These are phyloP conservation scores for Alliaria petiolata DNA, from an alignment of 345 rosid genomes.

Conservation along the genomic window DNA sequence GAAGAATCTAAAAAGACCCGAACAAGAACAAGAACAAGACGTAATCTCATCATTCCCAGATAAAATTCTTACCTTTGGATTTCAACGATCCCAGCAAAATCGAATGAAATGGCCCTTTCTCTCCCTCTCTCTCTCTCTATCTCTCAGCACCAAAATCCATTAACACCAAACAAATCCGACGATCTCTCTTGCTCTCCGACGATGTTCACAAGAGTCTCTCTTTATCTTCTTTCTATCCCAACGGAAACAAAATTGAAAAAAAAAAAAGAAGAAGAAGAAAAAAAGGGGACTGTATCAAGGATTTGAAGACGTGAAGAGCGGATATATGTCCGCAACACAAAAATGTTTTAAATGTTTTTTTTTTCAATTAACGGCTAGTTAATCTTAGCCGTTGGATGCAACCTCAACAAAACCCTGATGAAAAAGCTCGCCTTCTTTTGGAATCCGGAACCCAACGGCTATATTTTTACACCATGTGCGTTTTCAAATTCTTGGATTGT, in stretches of 20 bases:
- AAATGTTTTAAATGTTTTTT: neutral
- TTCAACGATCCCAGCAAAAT: neutral
- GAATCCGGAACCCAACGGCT: constrained; percentile 42
- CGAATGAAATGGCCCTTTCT: too few relatives aligned
- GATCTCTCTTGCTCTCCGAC: constrained; percentile 6
- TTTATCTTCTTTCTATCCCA: constrained; percentile 4
- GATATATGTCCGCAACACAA: constrained; percentile 53
- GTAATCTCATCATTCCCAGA: constrained; percentile 22
- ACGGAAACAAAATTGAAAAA: neutral
- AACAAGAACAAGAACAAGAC: constrained; percentile 38
- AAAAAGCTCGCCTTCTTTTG: constrained; percentile 29
- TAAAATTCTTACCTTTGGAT: constrained; percentile 17
- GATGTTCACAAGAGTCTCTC: constrained; percentile 1
- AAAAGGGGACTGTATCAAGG: neutral
- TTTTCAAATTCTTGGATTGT: constrained; percentile 31
- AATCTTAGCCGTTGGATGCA: constrained; percentile 54
- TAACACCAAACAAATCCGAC: constrained; percentile 9
- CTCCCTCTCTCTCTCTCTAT: too few relatives aligned
- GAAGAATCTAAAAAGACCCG: constrained; percentile 8
- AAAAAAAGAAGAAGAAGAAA: neutral
- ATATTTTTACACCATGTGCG: constrained; percentile 35
- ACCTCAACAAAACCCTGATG: neutral
- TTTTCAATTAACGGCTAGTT: constrained; percentile 84
- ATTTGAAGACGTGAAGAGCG: constrained; percentile 44
- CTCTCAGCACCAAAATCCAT: constrained; percentile 32